These are phyloP conservation scores for Lodderomyces margitis DNA, from an alignment of 1,139 yeast species.

Conservation along the genomic window DNA sequence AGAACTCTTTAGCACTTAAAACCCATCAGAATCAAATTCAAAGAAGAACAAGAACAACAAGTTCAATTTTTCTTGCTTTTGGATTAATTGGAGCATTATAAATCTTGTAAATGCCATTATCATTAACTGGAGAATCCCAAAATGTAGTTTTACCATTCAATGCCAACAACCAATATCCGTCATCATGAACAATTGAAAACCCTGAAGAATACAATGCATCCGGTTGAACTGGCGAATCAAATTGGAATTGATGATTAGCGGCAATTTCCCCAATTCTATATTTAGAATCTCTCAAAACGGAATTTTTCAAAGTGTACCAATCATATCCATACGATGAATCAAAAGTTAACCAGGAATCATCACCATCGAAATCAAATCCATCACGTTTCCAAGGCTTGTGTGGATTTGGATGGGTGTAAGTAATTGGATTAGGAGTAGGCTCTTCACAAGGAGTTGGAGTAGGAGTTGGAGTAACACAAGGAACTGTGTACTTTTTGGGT, in stretches of 20 bases:
- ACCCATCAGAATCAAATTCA: not conserved
- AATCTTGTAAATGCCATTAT: slow-evolving; percentile 9
- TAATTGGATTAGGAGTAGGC: not conserved
- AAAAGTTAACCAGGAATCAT: slow-evolving; percentile 5
- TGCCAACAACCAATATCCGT: slow-evolving; percentile 21
- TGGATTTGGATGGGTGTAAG: not conserved
- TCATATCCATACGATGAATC: slow-evolving; percentile 1
- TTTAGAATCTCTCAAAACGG: slow-evolving; percentile 37
- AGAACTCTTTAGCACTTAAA: not conserved
- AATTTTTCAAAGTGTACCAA: slow-evolving; percentile 44
- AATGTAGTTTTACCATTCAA: slow-evolving; percentile 11
- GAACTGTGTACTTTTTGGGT: slow-evolving; percentile 1
- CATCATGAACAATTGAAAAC: slow-evolving; percentile 17
- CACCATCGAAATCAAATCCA: not conserved
- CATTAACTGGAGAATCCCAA: slow-evolving; percentile 11
- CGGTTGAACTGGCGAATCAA: slow-evolving; percentile 47
- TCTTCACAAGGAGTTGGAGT: slow-evolving; percentile 2
- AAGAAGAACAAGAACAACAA: slow-evolving; percentile 6
- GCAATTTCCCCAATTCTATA: slow-evolving; percentile 45
- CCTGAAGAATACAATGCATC: slow-evolving; percentile 12
- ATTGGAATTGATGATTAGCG: slow-evolving; percentile 47
- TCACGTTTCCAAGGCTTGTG: slow-evolving; percentile 3
- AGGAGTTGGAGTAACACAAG: slow-evolving; percentile 2
- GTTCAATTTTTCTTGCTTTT: slow-evolving; percentile 6
- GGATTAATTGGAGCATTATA: slow-evolving; percentile 8